Conservation (phyloP, 2,329 filamentous ascomycete species). For the Colletotrichum sp. region DNA sequence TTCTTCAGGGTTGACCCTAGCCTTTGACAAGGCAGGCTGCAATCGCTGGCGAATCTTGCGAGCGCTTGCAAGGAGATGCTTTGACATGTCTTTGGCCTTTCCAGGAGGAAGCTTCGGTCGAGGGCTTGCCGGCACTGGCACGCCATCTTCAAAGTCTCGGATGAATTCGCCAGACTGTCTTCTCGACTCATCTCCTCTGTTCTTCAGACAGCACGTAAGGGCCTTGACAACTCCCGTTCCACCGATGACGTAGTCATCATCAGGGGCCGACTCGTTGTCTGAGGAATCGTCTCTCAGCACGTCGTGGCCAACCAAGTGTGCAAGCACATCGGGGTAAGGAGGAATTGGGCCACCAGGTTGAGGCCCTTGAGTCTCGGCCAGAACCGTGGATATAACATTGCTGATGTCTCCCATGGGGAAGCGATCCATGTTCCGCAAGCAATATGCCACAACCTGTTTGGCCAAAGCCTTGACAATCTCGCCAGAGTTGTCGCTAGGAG, state of each 20-base stretch:
- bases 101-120: constrained; percentile 47
- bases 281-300: constrained; percentile 57
- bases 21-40: constrained; percentile 82
- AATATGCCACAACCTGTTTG: constrained; percentile 95
- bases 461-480: constrained; percentile 92
- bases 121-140: constrained; percentile 40
- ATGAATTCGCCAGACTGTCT: constrained; percentile 57
- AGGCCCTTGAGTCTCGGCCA: constrained; percentile 38
- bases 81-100: constrained; percentile 91
- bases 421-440: constrained; percentile 86
- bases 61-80: constrained; percentile 84
- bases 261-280: constrained; percentile 73
- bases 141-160: constrained; percentile 57
- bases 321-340: constrained; percentile 80
- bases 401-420: constrained; percentile 71
- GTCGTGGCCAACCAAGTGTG: constrained; percentile 82
- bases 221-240: constrained; percentile 96
- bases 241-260: constrained; percentile 95
- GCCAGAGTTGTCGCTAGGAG: constrained; percentile 80
- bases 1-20: constrained; percentile 70
- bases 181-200: constrained; percentile 71
- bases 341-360: constrained; percentile 30
- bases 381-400: constrained; percentile 42
- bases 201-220: constrained; percentile 86
- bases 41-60: constrained; percentile 86